Percentiles rank a stretch among this genome's conserved stretches.
phyloP scores from a whole-genome alignment of 805 yeast genomes.

The Candida quercuum region DNA sequence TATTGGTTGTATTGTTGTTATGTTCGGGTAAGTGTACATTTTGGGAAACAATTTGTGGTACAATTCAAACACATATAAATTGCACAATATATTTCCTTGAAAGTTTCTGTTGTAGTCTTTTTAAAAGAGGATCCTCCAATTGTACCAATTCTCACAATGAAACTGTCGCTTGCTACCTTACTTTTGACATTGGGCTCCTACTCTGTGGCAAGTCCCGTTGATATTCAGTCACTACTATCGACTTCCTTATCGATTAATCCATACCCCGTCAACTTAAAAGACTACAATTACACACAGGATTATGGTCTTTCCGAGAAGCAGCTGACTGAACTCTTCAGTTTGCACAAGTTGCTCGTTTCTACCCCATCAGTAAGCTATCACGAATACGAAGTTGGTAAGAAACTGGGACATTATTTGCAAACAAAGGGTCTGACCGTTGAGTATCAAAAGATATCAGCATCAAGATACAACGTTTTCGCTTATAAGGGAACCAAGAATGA shows the following conservation, averaged over 20 bases:
- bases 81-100: background rate
- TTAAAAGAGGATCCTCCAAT: too few species aligned
- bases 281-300: constrained; percentile 1
- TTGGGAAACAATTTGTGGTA: background rate
- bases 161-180: background rate
- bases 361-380: constrained; percentile 9
- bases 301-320: background rate
- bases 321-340: constrained; percentile 5
- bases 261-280: background rate
- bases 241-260: background rate
- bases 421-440: constrained; percentile 38
- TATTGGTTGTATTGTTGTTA: background rate
- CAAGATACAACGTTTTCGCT: constrained; percentile 48
- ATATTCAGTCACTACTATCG: too few species aligned
- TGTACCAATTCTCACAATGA: too few species aligned
- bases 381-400: constrained; percentile 6
- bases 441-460: constrained; percentile 27
- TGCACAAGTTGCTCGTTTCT: constrained; percentile 10
- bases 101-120: too few species aligned
- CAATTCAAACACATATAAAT: background rate
- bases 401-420: constrained; percentile 1
- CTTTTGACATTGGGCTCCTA: background rate
- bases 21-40: background rate
- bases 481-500: constrained; percentile 41
- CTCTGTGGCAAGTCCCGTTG: background rate